Evolutionary conservation across 148 eudicot species (phyloP).

Genomic region (Persicaria tinctoria): DNA sequence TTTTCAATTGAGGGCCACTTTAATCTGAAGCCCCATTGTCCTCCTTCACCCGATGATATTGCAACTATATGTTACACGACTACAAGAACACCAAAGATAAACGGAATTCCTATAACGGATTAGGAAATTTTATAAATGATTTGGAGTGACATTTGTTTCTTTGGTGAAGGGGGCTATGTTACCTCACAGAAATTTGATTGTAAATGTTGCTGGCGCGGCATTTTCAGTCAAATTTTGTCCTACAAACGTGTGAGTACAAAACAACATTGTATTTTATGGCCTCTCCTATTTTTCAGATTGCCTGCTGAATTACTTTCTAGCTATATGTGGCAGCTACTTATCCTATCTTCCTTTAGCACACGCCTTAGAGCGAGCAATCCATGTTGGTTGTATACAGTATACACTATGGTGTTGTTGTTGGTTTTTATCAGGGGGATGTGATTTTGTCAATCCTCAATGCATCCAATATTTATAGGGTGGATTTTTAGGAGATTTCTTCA

Average conservation of each 20-base stretch:
- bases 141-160: conserved; percentile 1
- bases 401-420: conserved; percentile 73
- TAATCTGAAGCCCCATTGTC: conserved; percentile 52
- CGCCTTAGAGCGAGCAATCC: conserved; percentile 82
- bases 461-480: background rate
- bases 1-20: conserved; percentile 44
- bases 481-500: background rate
- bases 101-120: background rate
- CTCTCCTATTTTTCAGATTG: background rate
- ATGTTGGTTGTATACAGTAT: conserved; percentile 39
- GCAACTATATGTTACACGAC: conserved; percentile 96
- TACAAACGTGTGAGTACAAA: conserved; percentile 61
- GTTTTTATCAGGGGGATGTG: conserved; percentile 95
- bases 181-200: conserved; percentile 70
- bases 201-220: conserved; percentile 63
- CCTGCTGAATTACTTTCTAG: background rate
- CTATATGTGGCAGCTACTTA: conserved; percentile 52
- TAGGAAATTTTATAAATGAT: background rate
- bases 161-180: conserved; percentile 68
- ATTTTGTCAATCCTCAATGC: background rate
- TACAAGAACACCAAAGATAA: conserved; percentile 91
- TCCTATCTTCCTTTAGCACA: conserved; percentile 97
- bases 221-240: conserved; percentile 30
- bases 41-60: conserved; percentile 66
- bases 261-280: background rate